Evolutionary conservation across 306 rosid species (phyloP), one percentile per base, ranked within the genome.

Genomic region (Medicago ruthenica): DNA sequence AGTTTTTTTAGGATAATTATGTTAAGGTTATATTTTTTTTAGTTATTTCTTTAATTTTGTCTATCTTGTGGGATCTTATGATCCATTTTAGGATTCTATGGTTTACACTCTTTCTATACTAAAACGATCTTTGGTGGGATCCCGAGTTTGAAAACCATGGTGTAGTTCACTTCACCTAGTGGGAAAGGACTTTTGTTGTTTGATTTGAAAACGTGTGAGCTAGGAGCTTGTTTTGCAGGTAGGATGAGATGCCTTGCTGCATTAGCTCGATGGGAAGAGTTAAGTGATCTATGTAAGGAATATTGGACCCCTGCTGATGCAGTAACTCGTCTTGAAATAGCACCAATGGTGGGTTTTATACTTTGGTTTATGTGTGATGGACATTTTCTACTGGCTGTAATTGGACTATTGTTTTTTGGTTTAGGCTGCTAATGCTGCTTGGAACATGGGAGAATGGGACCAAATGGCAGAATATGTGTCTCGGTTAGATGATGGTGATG

Each of bases 391-490:
- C 57, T 59, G 69, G 66, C 55, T 2, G 7, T 71, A 51, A 68
- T 10, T 57, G 15, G 80, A 31, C 39, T 82, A 48, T 34, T 84
- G 37, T 53, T 75, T 74, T 67, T 78, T 77, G 76, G 69, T 37
- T 75, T 80, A 95, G 99, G 99, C 99, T 81, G 97, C 99, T 51
- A 67, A 0, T 48, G 96, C 97, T 81, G 99, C 99, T 80, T 95
- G 99, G 99, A 89, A 95, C 87, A 92, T 95, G 99, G 99, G 99
- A 74, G 99, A 95, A 87, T 95, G 99, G 99, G 97, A 95, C 70
- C 99, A 92, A 86, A 95, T 95, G 99, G 92, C 97, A 22, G 97
- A 92, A 68, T 95, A 92, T 79, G 97, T 95, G 68, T 87, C 91
- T 76, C 92, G 97, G 53, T 84, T 95, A 72, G 99, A 92, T 88